Conservation (phyloP, 441 rosid genomes). For the Pelargonium australe region DNA sequence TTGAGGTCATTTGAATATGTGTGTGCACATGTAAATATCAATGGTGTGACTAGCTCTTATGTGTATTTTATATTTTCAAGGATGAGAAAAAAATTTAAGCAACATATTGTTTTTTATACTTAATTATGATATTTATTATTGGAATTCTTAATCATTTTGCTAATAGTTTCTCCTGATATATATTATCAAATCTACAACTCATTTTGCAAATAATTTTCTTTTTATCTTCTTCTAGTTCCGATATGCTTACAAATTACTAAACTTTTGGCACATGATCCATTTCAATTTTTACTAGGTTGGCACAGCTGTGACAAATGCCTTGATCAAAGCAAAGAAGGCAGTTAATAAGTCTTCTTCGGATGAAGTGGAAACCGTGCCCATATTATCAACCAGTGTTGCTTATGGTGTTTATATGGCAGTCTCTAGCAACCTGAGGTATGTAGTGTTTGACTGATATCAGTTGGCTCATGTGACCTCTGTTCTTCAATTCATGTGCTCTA, state of each 20-base stretch:
- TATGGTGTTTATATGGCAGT: conserved; percentile 87
- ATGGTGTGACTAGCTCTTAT: no score
- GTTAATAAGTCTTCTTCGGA: conserved; percentile 50
- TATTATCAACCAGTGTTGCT: conserved; percentile 72
- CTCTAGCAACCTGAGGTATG: conserved; percentile 84
- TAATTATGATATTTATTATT: no score
- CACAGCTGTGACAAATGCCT: conserved; percentile 66
- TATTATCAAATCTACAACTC: no score
- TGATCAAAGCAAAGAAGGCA: conserved; percentile 57
- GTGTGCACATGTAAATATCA: no score
- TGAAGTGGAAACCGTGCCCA: conserved; percentile 73
- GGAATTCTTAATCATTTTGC: background rate
- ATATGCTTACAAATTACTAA: background rate
- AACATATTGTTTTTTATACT: no score
- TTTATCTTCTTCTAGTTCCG: background rate
- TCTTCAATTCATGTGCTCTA: no score
- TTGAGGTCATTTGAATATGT: no score
- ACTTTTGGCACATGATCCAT: background rate
- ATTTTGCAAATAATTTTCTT: background rate
- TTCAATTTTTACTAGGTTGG: conserved; percentile 46
- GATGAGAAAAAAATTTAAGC: no score
- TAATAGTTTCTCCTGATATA: no score
- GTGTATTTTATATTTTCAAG: no score
- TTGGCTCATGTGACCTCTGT: no score
- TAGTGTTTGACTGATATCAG: no score